A percentile compares a stretch with the other conserved stretches of the same genome.
These are phyloP conservation scores for Irpex lacteus DNA, from an alignment of 1,284 basidiomycete genomes.

Conservation along the genomic window DNA sequence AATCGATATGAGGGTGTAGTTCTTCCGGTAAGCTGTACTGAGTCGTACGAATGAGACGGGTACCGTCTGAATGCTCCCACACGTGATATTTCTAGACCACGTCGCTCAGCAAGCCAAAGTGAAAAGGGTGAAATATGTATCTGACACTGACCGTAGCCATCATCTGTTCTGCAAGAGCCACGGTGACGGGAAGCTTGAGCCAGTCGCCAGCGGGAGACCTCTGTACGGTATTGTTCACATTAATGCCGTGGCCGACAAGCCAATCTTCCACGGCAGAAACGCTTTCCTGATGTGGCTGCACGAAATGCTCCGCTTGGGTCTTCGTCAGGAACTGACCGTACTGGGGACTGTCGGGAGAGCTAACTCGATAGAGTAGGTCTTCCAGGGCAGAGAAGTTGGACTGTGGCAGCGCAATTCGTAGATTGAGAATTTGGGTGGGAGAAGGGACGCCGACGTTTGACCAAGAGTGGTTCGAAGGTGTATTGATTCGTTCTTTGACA, in stretches of 20 bases:
- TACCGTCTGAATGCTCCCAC: slow-evolving; percentile 55
- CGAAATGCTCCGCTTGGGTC: slow-evolving; percentile 56
- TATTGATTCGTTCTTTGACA: slow-evolving; percentile 40
- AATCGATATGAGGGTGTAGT: slow-evolving; percentile 62
- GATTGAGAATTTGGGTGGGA: slow-evolving; percentile 45
- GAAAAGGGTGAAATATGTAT: neutral
- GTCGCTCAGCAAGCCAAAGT: neutral
- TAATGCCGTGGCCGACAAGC: slow-evolving; percentile 57
- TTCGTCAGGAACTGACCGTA: slow-evolving; percentile 71
- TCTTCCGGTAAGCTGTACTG: slow-evolving; percentile 64
- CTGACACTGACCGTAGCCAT: slow-evolving; percentile 52
- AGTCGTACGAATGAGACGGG: slow-evolving; percentile 61
- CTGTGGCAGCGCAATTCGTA: slow-evolving; percentile 67
- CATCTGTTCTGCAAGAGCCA: slow-evolving; percentile 63
- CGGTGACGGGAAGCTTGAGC: slow-evolving; percentile 58
- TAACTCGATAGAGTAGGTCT: slow-evolving; percentile 62
- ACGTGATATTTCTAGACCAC: slow-evolving; percentile 53
- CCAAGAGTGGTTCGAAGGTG: slow-evolving; percentile 51
- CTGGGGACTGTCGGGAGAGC: slow-evolving; percentile 47
- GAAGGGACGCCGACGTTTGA: slow-evolving; percentile 40
- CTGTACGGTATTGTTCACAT: slow-evolving; percentile 40
- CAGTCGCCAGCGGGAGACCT: slow-evolving; percentile 66
- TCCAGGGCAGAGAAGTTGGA: slow-evolving; percentile 60
- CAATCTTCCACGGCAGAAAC: slow-evolving; percentile 56
- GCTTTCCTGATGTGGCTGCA: slow-evolving; percentile 55